A percentile compares a stretch with the other conserved stretches of the same genome.
Conservation (phyloP, 1,139 yeast genomes). For the Hemisphaericaspora lyxosophila region DNA sequence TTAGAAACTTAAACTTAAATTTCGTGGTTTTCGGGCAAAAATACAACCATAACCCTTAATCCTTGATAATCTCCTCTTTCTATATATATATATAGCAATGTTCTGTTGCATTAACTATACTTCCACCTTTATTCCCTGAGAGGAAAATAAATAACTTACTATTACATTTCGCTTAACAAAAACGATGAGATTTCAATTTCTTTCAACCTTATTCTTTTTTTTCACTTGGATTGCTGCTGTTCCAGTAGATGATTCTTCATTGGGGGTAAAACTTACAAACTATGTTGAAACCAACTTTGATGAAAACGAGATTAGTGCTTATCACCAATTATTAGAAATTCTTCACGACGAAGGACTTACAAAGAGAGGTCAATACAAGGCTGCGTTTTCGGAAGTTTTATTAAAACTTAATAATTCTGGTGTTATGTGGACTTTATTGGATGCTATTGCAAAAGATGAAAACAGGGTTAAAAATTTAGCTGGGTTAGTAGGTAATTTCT, state of each 20-base stretch:
- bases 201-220: neutral
- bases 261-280: conserved; percentile 16
- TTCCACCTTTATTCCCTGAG: too few relatives aligned
- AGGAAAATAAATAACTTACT: too few relatives aligned
- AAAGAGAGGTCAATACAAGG: conserved; percentile 22
- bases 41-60: too few relatives aligned
- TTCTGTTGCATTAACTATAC: too few relatives aligned
- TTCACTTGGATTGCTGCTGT: neutral
- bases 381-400: conserved; percentile 24
- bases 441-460: conserved; percentile 36
- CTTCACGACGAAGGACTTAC: conserved; percentile 9
- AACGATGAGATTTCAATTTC: conserved; percentile 1
- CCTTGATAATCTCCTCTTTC: too few relatives aligned
- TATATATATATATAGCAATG: too few relatives aligned
- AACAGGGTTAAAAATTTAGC: conserved; percentile 28
- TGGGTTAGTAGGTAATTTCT: conserved; percentile 28
- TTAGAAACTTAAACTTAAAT: too few relatives aligned
- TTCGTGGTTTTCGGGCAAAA: too few relatives aligned
- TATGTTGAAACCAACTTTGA: conserved; percentile 14
- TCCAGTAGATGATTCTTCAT: conserved; percentile 5
- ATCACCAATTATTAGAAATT: conserved; percentile 12
- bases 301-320: conserved; percentile 14
- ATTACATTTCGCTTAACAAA: neutral
- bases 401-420: conserved; percentile 36
- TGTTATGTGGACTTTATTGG: conserved; percentile 35